These are phyloP conservation scores for Aquilaria agallochum DNA, from an alignment of 441 rosid species.

Conservation along the genomic window DNA sequence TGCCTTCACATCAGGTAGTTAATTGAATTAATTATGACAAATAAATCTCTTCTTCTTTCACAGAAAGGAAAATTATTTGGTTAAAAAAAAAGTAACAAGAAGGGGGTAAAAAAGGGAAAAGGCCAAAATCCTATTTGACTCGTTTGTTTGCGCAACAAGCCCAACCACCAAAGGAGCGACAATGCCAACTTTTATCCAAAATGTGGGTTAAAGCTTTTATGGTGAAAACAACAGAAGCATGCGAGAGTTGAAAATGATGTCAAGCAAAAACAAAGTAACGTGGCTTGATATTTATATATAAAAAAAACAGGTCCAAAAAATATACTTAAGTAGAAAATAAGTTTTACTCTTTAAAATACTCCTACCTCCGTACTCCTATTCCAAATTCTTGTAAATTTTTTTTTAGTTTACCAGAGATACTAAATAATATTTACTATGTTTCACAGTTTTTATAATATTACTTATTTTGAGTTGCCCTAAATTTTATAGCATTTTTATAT, in stretches of 20 bases:
- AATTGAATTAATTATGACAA: not conserved
- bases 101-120: not conserved
- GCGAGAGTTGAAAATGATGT: not conserved
- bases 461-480: no score
- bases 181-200: slow-evolving; percentile 22
- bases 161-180: slow-evolving; percentile 17
- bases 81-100: not conserved
- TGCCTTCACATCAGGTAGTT: slow-evolving; percentile 3
- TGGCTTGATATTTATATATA: no score
- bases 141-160: slow-evolving; percentile 21
- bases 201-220: slow-evolving; percentile 13
- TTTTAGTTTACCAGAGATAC: no score
- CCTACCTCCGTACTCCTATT: no score
- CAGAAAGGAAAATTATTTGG: not conserved
- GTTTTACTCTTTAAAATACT: not conserved
- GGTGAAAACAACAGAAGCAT: slow-evolving; percentile 42
- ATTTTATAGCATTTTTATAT: no score
- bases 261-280: slow-evolving; percentile 17
- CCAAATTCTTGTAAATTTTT: no score
- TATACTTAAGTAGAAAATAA: not conserved
- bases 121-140: not conserved
- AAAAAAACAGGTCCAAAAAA: not conserved
- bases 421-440: no score
- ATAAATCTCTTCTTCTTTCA: slow-evolving; percentile 1
- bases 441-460: no score